Percentiles rank a stretch among this genome's conserved stretches.
Evolutionary conservation across 129 eudicot genomes (phyloP).

Genomic region (Tanacetum coccineum): DNA sequence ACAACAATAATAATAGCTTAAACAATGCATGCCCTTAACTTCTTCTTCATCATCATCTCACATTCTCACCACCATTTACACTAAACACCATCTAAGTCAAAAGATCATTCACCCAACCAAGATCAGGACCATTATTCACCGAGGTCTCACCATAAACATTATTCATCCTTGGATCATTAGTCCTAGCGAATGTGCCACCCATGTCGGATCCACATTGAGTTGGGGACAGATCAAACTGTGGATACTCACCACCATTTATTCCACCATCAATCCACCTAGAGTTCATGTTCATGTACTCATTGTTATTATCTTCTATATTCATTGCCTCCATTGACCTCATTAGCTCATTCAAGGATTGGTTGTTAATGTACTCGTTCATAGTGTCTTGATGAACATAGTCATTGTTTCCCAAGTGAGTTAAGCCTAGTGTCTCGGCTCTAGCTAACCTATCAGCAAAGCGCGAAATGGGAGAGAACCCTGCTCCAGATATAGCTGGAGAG

Average conservation of each 20-base stretch:
- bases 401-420: conserved; percentile 16
- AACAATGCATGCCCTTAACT: background rate
- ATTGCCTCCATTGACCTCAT: conserved; percentile 32
- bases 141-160: background rate
- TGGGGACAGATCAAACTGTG: conserved; percentile 17
- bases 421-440: conserved; percentile 16
- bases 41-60: background rate
- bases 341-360: conserved; percentile 17
- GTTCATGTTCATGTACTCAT: conserved; percentile 16
- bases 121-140: background rate
- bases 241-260: background rate
- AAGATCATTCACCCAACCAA: conserved; percentile 37
- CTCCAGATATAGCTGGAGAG: conserved; percentile 38
- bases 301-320: conserved; percentile 22
- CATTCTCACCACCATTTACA: background rate
- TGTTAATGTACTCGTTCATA: conserved; percentile 12
- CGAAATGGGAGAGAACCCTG: conserved; percentile 23
- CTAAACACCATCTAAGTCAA: conserved; percentile 16
- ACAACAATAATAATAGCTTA: conserved; percentile 21
- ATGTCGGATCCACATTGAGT: conserved; percentile 4
- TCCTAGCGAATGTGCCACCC: background rate
- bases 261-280: conserved; percentile 19
- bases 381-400: conserved; percentile 1
- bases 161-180: conserved; percentile 27
- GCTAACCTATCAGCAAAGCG: conserved; percentile 26